Evolutionary conservation across 805 yeast species (phyloP), one percentile per base, ranked within the genome.

Genomic region (Candida michaelii): DNA sequence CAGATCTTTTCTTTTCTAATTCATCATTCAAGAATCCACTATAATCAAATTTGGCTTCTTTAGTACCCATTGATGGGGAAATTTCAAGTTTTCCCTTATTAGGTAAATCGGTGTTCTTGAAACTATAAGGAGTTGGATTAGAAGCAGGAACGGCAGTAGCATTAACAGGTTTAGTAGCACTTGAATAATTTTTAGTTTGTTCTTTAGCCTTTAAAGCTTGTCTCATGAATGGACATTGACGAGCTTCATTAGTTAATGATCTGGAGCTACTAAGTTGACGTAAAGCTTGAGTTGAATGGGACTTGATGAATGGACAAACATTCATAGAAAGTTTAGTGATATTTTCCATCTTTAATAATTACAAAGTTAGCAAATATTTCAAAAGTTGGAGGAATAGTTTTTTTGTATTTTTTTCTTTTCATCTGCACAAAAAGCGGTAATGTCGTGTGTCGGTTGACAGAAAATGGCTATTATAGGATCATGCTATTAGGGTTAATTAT

Each of bases 141-240:
- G 30, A 5, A 27, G 30, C 17, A 16, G 34, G 35, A 24, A 41
- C 47, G 36, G 78, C 74, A 27, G 75, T 69, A 16, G 80, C 79
- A 30, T 60, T 63, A 27, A 55, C 66, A 4, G 75, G 67, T 48
- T 65, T 65, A 11, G 79, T 63, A 35, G 80, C 73, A 21, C 71
- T 60, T 10, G 81, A 71, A 54, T 77, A 77, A 37, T 46, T 15
- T 63, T 76, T 71, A 38, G 52, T 55, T 31, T 63, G 56, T 39
- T 62, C 65, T 44, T 58, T 66, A 44, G 71, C 73, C 50, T 59
- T 59, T 40, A 89, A 65, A 27, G 96, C 96, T 40, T 82, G 81
- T 18, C 88, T 88, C 85, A 89, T 86, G 43, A 89, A 85, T n/a
- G 98, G 98, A 64, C 98, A 90, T 47, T 74, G 77, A 34, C 76